Evolutionary conservation across 768 basidiomycete species (phyloP).

Genomic region (Termitomyces sp.): DNA sequence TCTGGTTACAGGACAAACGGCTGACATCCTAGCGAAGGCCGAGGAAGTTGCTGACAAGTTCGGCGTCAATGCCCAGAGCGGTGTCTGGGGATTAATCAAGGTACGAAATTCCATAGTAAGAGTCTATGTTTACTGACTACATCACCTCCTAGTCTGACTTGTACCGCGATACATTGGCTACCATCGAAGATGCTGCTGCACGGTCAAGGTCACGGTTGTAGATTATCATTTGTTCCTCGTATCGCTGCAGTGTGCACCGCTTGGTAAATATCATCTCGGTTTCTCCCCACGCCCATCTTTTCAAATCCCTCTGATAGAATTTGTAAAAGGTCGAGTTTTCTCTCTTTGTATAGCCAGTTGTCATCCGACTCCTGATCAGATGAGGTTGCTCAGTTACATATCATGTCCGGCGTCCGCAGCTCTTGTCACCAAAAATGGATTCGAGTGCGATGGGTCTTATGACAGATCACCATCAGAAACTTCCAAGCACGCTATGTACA

Average conservation of each 20-base stretch:
- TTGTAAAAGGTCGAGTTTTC: too few species aligned
- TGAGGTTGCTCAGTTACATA: neutral
- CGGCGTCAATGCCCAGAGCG: constrained; percentile 48
- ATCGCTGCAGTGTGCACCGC: neutral
- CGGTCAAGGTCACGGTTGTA: constrained; percentile 46
- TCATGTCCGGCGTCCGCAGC: neutral
- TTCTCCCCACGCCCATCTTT: neutral
- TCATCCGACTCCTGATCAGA: neutral
- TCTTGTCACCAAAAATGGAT: neutral
- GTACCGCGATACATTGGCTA: constrained; percentile 52
- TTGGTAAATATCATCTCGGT: neutral
- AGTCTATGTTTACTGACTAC: constrained; percentile 4
- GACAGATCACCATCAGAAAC: neutral
- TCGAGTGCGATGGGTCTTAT: neutral
- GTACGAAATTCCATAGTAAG: constrained; percentile 27
- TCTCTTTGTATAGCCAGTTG: neutral
- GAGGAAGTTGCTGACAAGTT: constrained; percentile 57
- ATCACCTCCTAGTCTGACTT: constrained; percentile 45
- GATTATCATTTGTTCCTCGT: constrained; percentile 1
- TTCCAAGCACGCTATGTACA: neutral
- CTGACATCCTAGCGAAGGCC: constrained; percentile 60
- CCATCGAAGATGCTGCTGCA: constrained; percentile 50
- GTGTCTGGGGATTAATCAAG: constrained; percentile 77
- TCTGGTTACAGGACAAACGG: constrained; percentile 60
- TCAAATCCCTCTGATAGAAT: neutral